Conservation (phyloP, 2,329 filamentous ascomycete species). For the Hawksworthiomyces lignivorus region DNA sequence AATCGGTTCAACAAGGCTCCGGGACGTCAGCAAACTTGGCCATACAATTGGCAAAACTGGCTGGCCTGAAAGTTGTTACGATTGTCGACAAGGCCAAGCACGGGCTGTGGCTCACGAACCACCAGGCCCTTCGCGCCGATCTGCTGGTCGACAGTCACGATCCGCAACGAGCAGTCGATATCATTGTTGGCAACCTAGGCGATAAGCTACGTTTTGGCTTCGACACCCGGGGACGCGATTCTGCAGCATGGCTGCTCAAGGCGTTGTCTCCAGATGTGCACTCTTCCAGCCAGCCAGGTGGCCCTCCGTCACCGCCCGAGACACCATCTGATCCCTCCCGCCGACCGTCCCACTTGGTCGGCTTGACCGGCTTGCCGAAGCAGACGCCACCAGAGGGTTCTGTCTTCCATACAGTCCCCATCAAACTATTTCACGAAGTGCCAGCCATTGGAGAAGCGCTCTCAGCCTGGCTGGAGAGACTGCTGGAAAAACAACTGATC, state of each 20-base stretch:
- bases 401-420: slow-evolving; percentile 58
- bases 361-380: slow-evolving; percentile 61
- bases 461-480: slow-evolving; percentile 57
- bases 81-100: slow-evolving; percentile 62
- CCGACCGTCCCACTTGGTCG: slow-evolving; percentile 50
- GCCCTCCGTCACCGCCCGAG: slow-evolving; percentile 32
- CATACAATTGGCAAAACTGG: slow-evolving; percentile 60
- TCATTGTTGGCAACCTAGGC: slow-evolving; percentile 51
- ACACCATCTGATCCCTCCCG: slow-evolving; percentile 7
- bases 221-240: slow-evolving; percentile 60
- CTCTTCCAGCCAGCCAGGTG: slow-evolving; percentile 21
- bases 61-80: slow-evolving; percentile 56
- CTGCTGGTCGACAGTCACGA: slow-evolving; percentile 63
- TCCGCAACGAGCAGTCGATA: slow-evolving; percentile 54
- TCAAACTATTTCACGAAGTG: slow-evolving; percentile 68
- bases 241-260: slow-evolving; percentile 49
- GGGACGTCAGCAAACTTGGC: slow-evolving; percentile 61
- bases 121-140: slow-evolving; percentile 41
- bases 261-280: slow-evolving; percentile 28
- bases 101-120: slow-evolving; percentile 46
- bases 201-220: slow-evolving; percentile 55
- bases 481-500: slow-evolving; percentile 48
- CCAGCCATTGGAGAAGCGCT: slow-evolving; percentile 55
- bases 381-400: slow-evolving; percentile 34
- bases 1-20: slow-evolving; percentile 29